A percentile compares a stretch with the other conserved stretches of the same genome.
phyloP scores from a whole-genome alignment of 345 rosid species.

The Populus pruinosa region DNA sequence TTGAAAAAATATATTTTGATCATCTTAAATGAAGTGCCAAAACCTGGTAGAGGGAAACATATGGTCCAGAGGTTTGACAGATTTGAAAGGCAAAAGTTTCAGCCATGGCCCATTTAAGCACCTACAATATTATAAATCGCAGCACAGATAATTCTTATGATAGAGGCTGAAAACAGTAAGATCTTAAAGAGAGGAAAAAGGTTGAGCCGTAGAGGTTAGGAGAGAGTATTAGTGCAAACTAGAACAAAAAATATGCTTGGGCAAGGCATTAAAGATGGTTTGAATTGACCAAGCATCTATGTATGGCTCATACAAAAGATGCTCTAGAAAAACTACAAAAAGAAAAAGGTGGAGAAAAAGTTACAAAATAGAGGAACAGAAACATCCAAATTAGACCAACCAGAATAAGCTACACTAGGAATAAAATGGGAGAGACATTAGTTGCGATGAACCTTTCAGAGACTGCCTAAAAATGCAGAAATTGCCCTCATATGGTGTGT shows the following conservation, averaged over 20 bases:
- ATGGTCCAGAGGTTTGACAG: background rate
- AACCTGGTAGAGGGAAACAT: conserved; percentile 5
- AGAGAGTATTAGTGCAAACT: background rate
- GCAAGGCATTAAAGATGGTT: conserved; percentile 8
- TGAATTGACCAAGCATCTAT: conserved; percentile 23
- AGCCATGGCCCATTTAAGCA: background rate
- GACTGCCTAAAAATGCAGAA: conserved; percentile 18
- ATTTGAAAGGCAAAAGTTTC: conserved; percentile 11
- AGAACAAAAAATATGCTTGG: background rate
- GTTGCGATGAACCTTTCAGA: conserved; percentile 19
- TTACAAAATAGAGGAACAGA: background rate
- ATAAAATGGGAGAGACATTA: conserved; percentile 14
- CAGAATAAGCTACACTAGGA: conserved; percentile 8
- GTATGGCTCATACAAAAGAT: conserved; percentile 9
- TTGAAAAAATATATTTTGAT: background rate
- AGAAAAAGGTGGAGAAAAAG: background rate
- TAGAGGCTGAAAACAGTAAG: background rate
- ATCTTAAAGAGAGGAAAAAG: background rate
- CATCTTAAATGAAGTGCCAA: background rate
- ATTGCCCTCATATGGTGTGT: conserved; percentile 12
- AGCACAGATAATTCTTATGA: background rate
- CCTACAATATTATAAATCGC: background rate
- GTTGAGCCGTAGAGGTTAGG: background rate
- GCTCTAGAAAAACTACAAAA: background rate
- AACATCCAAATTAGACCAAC: conserved; percentile 11